Conservation (phyloP, 192 early-diverging fungal species). For the Dispira simplex region DNA sequence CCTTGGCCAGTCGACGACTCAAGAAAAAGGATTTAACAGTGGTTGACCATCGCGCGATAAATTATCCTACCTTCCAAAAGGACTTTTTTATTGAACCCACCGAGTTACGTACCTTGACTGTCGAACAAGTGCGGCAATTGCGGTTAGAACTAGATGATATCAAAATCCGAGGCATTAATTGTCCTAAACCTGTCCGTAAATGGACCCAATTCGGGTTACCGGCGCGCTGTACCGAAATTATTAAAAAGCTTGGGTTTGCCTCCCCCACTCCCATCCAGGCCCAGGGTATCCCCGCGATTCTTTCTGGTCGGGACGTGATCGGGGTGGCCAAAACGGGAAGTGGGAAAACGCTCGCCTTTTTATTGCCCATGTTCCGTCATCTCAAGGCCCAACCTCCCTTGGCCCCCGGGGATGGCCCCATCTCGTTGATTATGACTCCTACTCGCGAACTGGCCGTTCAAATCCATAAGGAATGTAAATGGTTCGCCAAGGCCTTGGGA, state of each 20-base stretch:
- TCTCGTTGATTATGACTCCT: constrained; percentile 81
- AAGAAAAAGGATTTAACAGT: constrained; percentile 84
- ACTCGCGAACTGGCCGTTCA: constrained; percentile 87
- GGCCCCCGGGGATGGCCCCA: constrained; percentile 65
- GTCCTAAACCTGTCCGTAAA: constrained; percentile 84
- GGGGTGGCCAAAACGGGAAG: constrained; percentile 90
- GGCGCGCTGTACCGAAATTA: constrained; percentile 54
- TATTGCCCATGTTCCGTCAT: constrained; percentile 89
- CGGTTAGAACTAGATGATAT: constrained; percentile 81
- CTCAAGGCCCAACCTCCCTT: constrained; percentile 79
- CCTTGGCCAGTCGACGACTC: constrained; percentile 59
- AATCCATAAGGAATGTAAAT: constrained; percentile 84
- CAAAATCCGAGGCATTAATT: constrained; percentile 78
- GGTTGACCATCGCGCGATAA: constrained; percentile 72
- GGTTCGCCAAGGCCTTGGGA: constrained; percentile 75
- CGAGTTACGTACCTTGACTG: constrained; percentile 66
- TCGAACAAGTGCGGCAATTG: constrained; percentile 69
- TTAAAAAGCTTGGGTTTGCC: constrained; percentile 69
- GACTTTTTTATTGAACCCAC: constrained; percentile 94
- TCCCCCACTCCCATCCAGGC: constrained; percentile 81
- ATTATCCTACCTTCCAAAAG: constrained; percentile 79
- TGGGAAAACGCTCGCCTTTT: constrained; percentile 88
- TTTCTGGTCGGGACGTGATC: constrained; percentile 91
- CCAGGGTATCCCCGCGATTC: constrained; percentile 88
- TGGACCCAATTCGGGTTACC: constrained; percentile 97